Percentiles rank a stretch among this genome's conserved stretches.
phyloP scores from a whole-genome alignment of 768 basidiomycete genomes.

The Plicaturopsis crispa region DNA sequence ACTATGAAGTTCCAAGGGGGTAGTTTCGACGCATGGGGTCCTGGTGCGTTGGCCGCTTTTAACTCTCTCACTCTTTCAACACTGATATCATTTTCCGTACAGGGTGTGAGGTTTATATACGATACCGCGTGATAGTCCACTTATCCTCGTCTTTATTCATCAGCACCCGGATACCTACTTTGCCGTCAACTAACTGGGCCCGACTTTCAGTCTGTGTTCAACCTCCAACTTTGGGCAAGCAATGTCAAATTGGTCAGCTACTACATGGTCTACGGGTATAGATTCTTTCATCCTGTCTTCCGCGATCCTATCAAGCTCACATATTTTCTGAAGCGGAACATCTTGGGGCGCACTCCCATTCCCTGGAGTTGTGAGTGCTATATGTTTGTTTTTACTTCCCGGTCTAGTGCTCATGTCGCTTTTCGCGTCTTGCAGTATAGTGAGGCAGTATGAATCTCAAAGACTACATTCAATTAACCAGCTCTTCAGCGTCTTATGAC shows the following conservation, averaged over 20 bases:
- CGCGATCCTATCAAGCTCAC: not conserved
- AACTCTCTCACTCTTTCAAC: too few relatives aligned
- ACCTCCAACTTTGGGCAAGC: constrained; percentile 69
- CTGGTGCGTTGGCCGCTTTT: too few relatives aligned
- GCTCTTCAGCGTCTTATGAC: constrained; percentile 61
- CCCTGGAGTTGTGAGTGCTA: constrained; percentile 62
- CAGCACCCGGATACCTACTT: constrained; percentile 43
- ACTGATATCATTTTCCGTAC: too few relatives aligned
- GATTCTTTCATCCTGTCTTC: constrained; percentile 3
- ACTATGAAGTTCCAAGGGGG: constrained; percentile 59
- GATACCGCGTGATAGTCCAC: constrained; percentile 3
- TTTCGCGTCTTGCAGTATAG: too few relatives aligned
- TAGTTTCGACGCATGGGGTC: constrained; percentile 78
- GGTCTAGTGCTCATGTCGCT: not conserved
- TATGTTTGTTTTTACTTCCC: not conserved
- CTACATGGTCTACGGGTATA: constrained; percentile 79
- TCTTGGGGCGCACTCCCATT: constrained; percentile 81
- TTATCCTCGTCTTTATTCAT: not conserved
- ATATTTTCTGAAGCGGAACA: constrained; percentile 49
- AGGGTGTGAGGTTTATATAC: constrained; percentile 1
- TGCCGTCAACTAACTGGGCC: constrained; percentile 65
- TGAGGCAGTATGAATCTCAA: too few relatives aligned
- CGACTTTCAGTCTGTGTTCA: constrained; percentile 74
- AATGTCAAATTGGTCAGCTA: constrained; percentile 80
- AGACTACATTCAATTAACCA: constrained; percentile 11